Base-by-base conservation (phyloP, 2,329 filamentous ascomycete genomes). In the Sphaerulina vaccinii region DNA sequence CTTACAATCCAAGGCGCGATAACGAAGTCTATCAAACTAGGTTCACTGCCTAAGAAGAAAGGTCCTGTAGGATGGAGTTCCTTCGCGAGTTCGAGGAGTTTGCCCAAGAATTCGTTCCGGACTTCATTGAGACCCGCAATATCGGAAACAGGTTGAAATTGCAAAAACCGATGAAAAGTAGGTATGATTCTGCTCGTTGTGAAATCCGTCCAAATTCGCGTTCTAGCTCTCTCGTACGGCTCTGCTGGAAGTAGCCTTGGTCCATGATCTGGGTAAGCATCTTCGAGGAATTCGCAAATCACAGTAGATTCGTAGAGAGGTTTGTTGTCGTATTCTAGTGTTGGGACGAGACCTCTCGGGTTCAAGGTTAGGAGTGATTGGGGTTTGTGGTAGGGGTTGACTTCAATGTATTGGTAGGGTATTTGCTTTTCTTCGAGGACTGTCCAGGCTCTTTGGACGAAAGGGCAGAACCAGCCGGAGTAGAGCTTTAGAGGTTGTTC, bases 341-440 rank as follows among this genome's bases (percentile, higher is more conserved):
- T 90, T 0, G 88, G 88, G 1, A 91, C 84, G 1, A 91, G 75
- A 1, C 87, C 87, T 10, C 86, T 80, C 0, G 87, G 87, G 64
- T 92, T 92, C 56, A 91, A 74, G 7, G 78, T 15, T n/a, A 91
- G 74, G 24, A 90, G 83, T 1, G 79, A 82, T 7, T 80, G 69
- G 0, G 82, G 82, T 64, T 90, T 90, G 67, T 83, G 74, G 73
- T 90, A 90, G 0, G 87, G 87, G 68, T 90, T 90, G 53, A 90
- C 84, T 73, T 88, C 85, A 57, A 87, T 60, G 59, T 71, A 66
- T 69, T 90, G 83, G 66, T 91, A 85, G 13, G 81, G 79, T 23
- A 90, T 85, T 2, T 76, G 71, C 68, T 91, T 90, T 67, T 90
- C 87, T 62, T 84, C 79, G 9, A 91, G 77, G 1, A 84, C 80